phyloP scores from a whole-genome alignment of 495 filamentous ascomycete genomes.

The Terfezia claveryi region DNA sequence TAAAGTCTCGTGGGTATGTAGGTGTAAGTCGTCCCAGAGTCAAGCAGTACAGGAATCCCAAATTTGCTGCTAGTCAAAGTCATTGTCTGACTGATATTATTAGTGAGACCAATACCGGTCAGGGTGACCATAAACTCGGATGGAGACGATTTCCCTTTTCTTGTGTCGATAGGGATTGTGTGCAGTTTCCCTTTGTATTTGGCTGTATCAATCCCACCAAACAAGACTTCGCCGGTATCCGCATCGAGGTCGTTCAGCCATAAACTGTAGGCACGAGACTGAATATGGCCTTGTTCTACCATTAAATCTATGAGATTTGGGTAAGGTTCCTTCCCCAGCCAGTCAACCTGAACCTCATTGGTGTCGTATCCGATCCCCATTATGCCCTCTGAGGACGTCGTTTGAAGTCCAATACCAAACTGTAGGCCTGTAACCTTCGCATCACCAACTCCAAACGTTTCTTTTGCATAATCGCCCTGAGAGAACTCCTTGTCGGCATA shows the following conservation, averaged over 20 bases:
- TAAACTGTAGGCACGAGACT: constrained; percentile 64
- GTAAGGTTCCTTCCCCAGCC: constrained; percentile 38
- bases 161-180: constrained; percentile 52
- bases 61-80: constrained; percentile 28
- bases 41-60: constrained; percentile 52
- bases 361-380: constrained; percentile 72
- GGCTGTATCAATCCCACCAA: constrained; percentile 71
- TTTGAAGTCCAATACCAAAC: constrained; percentile 67
- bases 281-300: constrained; percentile 45
- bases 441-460: constrained; percentile 48
- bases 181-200: constrained; percentile 51
- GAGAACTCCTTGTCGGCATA: constrained; percentile 78
- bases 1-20: constrained; percentile 60
- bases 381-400: constrained; percentile 53
- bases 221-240: constrained; percentile 55
- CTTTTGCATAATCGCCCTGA: constrained; percentile 60
- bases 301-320: constrained; percentile 59
- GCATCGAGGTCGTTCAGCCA: constrained; percentile 62
- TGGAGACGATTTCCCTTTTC: constrained; percentile 31
- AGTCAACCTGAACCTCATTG: constrained; percentile 59
- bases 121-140: constrained; percentile 60
- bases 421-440: constrained; percentile 42
- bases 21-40: constrained; percentile 77
- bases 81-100: constrained; percentile 15
- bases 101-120: constrained; percentile 32